A percentile compares a stretch with the other conserved stretches of the same genome.
These are phyloP conservation scores for Daldinia loculata DNA, from an alignment of 495 filamentous ascomycete species.

Conservation along the genomic window DNA sequence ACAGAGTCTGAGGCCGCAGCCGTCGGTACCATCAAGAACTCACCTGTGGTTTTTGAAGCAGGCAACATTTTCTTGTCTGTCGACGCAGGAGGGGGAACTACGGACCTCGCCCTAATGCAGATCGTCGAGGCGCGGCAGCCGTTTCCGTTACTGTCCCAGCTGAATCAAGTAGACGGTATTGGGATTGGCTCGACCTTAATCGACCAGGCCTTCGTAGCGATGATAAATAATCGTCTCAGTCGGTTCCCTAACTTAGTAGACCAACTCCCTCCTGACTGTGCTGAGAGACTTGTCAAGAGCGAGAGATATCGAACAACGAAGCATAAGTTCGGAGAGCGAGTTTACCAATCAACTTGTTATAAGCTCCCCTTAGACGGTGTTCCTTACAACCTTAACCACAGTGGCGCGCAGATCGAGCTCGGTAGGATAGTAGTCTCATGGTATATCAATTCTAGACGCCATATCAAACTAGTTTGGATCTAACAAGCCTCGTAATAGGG, in stretches of 20 bases:
- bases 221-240: conserved; percentile 44
- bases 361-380: conserved; percentile 48
- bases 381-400: conserved; percentile 50
- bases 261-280: conserved; percentile 44
- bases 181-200: conserved; percentile 52
- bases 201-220: conserved; percentile 46
- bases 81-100: conserved; percentile 53
- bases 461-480: conserved; percentile 1
- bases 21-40: conserved; percentile 55
- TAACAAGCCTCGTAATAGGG: conserved; percentile 39
- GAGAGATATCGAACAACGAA: conserved; percentile 49
- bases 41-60: conserved; percentile 42
- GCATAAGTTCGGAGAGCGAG: conserved; percentile 52
- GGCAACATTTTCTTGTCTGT: conserved; percentile 49
- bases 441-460: conserved; percentile 13
- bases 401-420: conserved; percentile 49
- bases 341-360: conserved; percentile 47
- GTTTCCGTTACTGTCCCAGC: conserved; percentile 46
- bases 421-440: conserved; percentile 49
- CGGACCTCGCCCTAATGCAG: conserved; percentile 52
- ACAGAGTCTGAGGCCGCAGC: conserved; percentile 77
- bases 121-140: conserved; percentile 39
- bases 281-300: conserved; percentile 43
- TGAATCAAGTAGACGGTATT: conserved; percentile 50
- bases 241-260: conserved; percentile 36